Evolutionary conservation across 148 eudicot genomes (phyloP).

Genomic region (Pouteria glomerata): DNA sequence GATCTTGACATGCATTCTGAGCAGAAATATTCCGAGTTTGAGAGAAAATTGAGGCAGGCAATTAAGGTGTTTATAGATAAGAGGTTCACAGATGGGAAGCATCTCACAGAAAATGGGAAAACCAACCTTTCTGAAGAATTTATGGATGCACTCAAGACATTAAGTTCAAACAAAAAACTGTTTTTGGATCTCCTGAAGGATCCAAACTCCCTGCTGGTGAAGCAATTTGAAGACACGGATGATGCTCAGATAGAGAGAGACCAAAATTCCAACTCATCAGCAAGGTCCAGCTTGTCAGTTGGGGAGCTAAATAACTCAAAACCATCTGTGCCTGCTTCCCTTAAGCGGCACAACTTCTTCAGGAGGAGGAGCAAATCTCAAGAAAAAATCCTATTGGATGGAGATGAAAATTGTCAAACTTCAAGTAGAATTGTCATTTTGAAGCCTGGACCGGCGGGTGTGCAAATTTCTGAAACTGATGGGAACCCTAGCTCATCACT

Average conservation of each 20-base stretch:
- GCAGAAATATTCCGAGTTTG: conserved; percentile 14
- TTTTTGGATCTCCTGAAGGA: conserved; percentile 39
- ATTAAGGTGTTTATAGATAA: conserved; percentile 61
- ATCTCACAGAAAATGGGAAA: conserved; percentile 21
- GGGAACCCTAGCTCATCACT: conserved; percentile 21
- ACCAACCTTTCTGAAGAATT: conserved; percentile 25
- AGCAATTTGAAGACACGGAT: conserved; percentile 30
- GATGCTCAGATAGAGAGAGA: conserved; percentile 21
- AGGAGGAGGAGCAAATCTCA: conserved; percentile 65
- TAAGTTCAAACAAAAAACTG: conserved; percentile 35
- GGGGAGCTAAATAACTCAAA: conserved; percentile 15
- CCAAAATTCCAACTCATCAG: conserved; percentile 25
- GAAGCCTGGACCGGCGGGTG: conserved; percentile 54
- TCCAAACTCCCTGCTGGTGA: conserved; percentile 31
- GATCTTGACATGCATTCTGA: conserved; percentile 17
- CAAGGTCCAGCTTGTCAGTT: conserved; percentile 25
- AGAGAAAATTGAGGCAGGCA: conserved; percentile 56
- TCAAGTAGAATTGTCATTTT: conserved; percentile 70
- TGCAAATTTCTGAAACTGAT: conserved; percentile 20
- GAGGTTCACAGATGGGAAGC: conserved; percentile 30
- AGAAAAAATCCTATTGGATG: conserved; percentile 42
- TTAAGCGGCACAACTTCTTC: conserved; percentile 55
- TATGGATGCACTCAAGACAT: conserved; percentile 37
- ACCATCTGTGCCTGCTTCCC: conserved; percentile 23
- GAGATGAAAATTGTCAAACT: conserved; percentile 32